Percentiles rank a stretch among this genome's conserved stretches.
phyloP scores from a whole-genome alignment of 2,329 filamentous ascomycete genomes.

The Hymenoscyphus scutula region DNA sequence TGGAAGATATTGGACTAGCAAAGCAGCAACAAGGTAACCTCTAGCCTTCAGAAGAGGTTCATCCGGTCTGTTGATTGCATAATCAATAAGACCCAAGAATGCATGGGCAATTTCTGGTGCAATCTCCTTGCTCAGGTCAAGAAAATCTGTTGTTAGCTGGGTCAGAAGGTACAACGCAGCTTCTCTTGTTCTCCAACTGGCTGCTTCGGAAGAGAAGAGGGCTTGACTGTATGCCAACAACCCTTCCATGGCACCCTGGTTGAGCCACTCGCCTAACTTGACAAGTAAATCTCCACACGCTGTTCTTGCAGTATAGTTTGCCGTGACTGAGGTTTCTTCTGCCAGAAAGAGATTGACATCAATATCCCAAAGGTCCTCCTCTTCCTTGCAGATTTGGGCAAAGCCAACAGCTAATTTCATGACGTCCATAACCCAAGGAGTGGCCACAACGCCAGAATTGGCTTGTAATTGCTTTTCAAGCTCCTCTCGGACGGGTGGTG shows the following conservation, averaged over 20 bases:
- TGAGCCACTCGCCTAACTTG: constrained; percentile 89
- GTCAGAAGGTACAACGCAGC: constrained; percentile 82
- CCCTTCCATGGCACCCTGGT: constrained; percentile 71
- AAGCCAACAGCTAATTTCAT: constrained; percentile 84
- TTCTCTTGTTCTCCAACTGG: constrained; percentile 66
- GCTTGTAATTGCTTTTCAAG: constrained; percentile 74
- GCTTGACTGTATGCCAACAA: constrained; percentile 73
- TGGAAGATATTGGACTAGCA: constrained; percentile 67
- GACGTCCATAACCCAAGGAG: constrained; percentile 81
- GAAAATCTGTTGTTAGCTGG: constrained; percentile 78
- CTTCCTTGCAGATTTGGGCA: constrained; percentile 85
- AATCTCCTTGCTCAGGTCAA: constrained; percentile 73
- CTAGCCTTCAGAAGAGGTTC: constrained; percentile 80
- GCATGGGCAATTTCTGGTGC: constrained; percentile 65
- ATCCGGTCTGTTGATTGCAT: constrained; percentile 65
- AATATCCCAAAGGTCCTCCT: constrained; percentile 94
- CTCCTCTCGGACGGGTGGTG: constrained; percentile 83
- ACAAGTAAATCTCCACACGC: constrained; percentile 90
- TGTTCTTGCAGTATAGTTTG: constrained; percentile 92
- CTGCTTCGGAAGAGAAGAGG: constrained; percentile 60
- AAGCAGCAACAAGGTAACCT: constrained; percentile 82
- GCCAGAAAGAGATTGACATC: constrained; percentile 94
- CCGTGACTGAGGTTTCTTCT: constrained; percentile 90
- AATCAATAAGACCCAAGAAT: constrained; percentile 78
- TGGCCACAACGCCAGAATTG: constrained; percentile 57